These are phyloP conservation scores for Monosporascus sp. DNA, from an alignment of 2,329 filamentous ascomycete genomes.

Conservation along the genomic window DNA sequence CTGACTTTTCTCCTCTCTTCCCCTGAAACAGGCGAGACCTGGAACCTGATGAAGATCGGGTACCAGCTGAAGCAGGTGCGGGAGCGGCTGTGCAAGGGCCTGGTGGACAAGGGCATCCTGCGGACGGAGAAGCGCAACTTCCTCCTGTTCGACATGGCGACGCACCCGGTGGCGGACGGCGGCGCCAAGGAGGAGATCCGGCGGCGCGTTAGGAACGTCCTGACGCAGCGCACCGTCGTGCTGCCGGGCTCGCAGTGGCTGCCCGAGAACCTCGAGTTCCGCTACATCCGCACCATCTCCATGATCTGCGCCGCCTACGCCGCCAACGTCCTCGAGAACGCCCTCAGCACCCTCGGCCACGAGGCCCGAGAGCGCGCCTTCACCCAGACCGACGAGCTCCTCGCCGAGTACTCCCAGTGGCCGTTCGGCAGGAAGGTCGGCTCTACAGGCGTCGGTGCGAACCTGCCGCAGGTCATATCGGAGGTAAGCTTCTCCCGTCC, in stretches of 20 bases:
- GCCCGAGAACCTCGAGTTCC: conserved; percentile 89
- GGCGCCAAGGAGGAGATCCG: conserved; percentile 97
- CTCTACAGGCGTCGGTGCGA: conserved; percentile 80
- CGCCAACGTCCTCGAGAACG: conserved; percentile 96
- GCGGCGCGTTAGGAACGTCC: conserved; percentile 82
- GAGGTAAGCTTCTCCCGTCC: conserved; percentile 49
- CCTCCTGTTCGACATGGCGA: conserved; percentile 99
- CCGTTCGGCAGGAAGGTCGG: conserved; percentile 85
- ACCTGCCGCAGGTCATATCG: conserved; percentile 77
- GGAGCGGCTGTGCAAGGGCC: conserved; percentile 91
- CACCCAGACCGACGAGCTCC: conserved; percentile 90
- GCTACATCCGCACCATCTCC: conserved; percentile 82
- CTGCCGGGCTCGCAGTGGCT: conserved; percentile 82
- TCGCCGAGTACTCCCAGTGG: conserved; percentile 96
- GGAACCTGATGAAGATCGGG: conserved; percentile 99
- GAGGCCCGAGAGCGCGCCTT: conserved; percentile 93
- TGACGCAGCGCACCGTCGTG: conserved; percentile 91
- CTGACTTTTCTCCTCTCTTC: conserved; percentile 4
- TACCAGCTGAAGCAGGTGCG: conserved; percentile 99
- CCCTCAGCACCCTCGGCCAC: conserved; percentile 87
- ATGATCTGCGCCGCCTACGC: conserved; percentile 99
- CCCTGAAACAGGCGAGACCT: conserved; percentile 73
- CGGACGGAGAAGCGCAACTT: conserved; percentile 99
- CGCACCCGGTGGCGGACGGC: conserved; percentile 91
- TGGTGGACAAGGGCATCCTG: conserved; percentile 97